A percentile compares a stretch with the other conserved stretches of the same genome.
Conservation (phyloP, 805 yeast genomes). For the Kazachstania africana region DNA sequence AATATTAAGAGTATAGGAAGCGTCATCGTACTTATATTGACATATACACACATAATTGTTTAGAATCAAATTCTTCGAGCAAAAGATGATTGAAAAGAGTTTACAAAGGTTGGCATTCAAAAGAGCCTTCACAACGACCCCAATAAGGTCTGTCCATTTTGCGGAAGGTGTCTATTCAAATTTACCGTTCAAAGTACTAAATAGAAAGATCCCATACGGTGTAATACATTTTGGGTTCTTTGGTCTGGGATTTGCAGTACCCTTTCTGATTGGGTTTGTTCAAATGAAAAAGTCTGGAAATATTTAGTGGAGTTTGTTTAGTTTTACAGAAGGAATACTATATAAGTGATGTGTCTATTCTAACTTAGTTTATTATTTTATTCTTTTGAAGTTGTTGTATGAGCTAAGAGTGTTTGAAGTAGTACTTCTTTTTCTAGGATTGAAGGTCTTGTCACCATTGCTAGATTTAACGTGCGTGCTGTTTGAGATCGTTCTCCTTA, state of each 20-base stretch:
- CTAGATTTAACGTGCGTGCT: conserved; percentile 15
- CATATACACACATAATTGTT: no score
- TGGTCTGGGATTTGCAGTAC: conserved; percentile 59
- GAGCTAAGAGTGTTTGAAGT: neutral
- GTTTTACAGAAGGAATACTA: no score
- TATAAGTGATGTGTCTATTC: no score
- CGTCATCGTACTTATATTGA: no score
- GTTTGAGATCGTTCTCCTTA: conserved; percentile 4
- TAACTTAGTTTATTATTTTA: no score
- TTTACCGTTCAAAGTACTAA: conserved; percentile 88
- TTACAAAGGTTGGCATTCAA: conserved; percentile 24
- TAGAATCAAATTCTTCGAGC: no score
- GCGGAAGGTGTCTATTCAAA: conserved; percentile 82
- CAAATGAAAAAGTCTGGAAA: conserved; percentile 80
- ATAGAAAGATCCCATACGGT: conserved; percentile 83
- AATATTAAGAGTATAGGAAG: no score
- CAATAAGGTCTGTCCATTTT: conserved; percentile 39
- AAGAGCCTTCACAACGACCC: conserved; percentile 47
- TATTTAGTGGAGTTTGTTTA: no score
- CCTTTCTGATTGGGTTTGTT: conserved; percentile 68
- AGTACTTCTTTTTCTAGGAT: neutral
- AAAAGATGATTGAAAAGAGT: no score
- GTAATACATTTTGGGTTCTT: conserved; percentile 72
- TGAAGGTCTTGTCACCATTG: neutral
- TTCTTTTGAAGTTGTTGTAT: neutral